These are phyloP conservation scores for Sisymbrium altissimum DNA, from an alignment of 345 rosid genomes.

Conservation along the genomic window DNA sequence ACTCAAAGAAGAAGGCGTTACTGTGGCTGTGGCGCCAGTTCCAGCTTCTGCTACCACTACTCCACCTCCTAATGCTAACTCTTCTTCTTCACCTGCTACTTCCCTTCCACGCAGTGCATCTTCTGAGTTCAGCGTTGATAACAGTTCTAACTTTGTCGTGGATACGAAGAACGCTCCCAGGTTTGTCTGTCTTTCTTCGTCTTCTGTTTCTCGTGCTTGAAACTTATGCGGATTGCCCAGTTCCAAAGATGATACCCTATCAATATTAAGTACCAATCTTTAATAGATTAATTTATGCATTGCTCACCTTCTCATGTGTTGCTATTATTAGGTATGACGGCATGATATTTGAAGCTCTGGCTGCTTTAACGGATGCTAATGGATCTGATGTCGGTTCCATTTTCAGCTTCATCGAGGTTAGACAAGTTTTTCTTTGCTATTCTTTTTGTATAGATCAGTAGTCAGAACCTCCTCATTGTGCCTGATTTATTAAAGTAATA, in stretches of 20 bases:
- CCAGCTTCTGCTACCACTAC: not conserved
- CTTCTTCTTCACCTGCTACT: not conserved
- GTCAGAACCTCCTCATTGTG: not conserved
- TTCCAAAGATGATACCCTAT: not conserved
- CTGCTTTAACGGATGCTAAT: constrained; percentile 51
- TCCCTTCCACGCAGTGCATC: constrained; percentile 14
- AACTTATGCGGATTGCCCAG: not conserved
- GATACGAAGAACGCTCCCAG: constrained; percentile 34
- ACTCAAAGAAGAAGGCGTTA: constrained; percentile 36
- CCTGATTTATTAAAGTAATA: not conserved
- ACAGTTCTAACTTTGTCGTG: constrained; percentile 5
- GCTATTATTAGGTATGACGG: constrained; percentile 50
- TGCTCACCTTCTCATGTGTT: not conserved
- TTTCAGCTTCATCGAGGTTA: constrained; percentile 63
- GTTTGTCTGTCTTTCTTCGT: constrained; percentile 6
- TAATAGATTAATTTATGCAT: not conserved
- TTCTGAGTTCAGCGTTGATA: constrained; percentile 21
- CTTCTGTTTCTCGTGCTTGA: not conserved
- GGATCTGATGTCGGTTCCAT: constrained; percentile 67
- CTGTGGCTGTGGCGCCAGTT: constrained; percentile 8
- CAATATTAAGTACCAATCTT: not conserved
- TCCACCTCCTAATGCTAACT: constrained; percentile 2
- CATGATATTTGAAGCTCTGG: constrained; percentile 79
- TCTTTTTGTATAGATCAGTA: not conserved
- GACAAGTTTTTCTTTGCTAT: constrained; percentile 16